Conservation (phyloP, 2,329 filamentous ascomycete species). For the Diaporthe amygdali region DNA sequence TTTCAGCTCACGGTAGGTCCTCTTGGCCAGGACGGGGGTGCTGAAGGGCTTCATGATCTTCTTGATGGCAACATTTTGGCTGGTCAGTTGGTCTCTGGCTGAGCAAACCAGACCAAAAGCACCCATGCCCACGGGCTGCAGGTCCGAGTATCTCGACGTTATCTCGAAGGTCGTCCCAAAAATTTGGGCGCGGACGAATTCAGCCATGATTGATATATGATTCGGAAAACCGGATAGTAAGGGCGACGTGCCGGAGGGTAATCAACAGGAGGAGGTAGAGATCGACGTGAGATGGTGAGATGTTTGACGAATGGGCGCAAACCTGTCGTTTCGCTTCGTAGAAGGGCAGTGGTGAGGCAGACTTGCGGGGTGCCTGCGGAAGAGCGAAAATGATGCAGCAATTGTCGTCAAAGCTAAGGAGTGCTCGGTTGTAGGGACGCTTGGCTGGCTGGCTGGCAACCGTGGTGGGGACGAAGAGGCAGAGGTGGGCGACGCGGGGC, state of each 20-base stretch:
- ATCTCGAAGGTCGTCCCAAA: slow-evolving; percentile 99
- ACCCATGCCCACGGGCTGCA: slow-evolving; percentile 98
- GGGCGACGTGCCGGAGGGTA: background rate
- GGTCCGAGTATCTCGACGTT: slow-evolving; percentile 96
- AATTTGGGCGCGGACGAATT: slow-evolving; percentile 99
- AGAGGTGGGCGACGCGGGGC: slow-evolving; percentile 18
- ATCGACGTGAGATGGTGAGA: slow-evolving; percentile 3
- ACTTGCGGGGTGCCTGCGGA: slow-evolving; percentile 9
- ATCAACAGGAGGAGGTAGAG: background rate
- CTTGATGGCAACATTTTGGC: slow-evolving; percentile 96
- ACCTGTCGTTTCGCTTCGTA: background rate
- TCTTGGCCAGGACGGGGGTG: slow-evolving; percentile 96
- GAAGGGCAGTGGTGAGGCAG: background rate
- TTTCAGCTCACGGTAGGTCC: slow-evolving; percentile 97
- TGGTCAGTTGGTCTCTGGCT: slow-evolving; percentile 96
- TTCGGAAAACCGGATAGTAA: background rate
- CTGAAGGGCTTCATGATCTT: slow-evolving; percentile 99
- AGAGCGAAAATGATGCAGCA: slow-evolving; percentile 6
- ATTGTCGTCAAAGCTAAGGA: background rate
- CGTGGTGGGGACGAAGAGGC: slow-evolving; percentile 10
- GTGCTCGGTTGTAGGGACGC: slow-evolving; percentile 3
- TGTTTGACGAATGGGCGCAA: background rate
- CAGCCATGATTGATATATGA: slow-evolving; percentile 76
- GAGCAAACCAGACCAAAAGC: slow-evolving; percentile 98
- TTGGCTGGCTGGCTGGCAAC: slow-evolving; percentile 11